Evolutionary conservation across 2,329 filamentous ascomycete genomes (phyloP).

Genomic region (Fusarium sp.): DNA sequence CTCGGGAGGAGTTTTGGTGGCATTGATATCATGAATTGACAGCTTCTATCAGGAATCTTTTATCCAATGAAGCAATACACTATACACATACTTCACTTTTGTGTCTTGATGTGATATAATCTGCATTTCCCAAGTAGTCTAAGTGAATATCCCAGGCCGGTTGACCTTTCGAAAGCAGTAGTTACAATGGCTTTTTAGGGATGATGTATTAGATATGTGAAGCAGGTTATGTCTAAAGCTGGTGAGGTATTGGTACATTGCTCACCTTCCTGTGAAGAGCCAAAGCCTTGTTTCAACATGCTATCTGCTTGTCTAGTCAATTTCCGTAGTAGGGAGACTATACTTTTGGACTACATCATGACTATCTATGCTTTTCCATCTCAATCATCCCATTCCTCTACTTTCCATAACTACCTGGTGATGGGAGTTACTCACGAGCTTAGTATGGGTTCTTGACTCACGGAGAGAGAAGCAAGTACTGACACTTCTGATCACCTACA

Average conservation of each 20-base stretch:
- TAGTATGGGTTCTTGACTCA: too few species aligned
- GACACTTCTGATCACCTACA: too few species aligned
- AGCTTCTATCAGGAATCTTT: constrained; percentile 4
- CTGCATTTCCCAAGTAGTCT: background rate
- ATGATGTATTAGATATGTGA: background rate
- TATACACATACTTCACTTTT: background rate
- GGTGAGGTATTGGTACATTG: background rate
- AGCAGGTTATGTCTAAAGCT: background rate
- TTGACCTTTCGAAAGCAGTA: background rate
- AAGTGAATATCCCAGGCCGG: background rate
- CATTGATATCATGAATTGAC: constrained; percentile 27
- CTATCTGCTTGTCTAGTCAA: too few species aligned
- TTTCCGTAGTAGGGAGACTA: too few species aligned
- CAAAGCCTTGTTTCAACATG: too few species aligned
- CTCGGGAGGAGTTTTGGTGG: constrained; percentile 30
- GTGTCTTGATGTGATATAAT: background rate
- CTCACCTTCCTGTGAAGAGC: too few species aligned
- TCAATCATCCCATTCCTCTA: too few species aligned
- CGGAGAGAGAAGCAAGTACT: too few species aligned
- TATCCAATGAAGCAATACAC: constrained; percentile 16
- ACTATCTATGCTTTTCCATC: too few species aligned
- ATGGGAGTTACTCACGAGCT: too few species aligned
- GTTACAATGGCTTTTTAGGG: background rate
- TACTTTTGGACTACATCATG: too few species aligned
- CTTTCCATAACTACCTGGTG: too few species aligned